Conservation (phyloP, 163 green algal species). For the Smithsoniella earleae region DNA sequence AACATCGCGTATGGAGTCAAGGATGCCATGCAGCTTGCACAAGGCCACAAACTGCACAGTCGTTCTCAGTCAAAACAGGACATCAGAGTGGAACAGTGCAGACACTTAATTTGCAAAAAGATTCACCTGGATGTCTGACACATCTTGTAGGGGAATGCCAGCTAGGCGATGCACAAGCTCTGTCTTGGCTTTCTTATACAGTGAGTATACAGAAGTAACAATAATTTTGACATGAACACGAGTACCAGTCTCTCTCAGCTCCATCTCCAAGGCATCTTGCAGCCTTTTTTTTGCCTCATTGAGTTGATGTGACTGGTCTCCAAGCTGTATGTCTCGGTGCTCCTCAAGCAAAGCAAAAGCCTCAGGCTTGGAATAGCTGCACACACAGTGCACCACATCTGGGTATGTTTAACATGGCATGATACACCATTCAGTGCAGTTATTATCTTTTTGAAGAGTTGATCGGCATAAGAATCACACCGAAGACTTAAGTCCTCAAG, state of each 20-base stretch:
- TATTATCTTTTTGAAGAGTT: background rate
- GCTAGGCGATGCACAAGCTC: background rate
- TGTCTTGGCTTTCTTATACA: slow-evolving; percentile 1
- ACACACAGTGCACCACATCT: background rate
- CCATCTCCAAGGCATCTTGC: slow-evolving; percentile 34
- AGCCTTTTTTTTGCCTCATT: background rate
- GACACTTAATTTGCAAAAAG: background rate
- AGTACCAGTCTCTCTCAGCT: background rate
- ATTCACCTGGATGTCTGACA: slow-evolving; percentile 5
- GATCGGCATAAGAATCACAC: slow-evolving; percentile 31
- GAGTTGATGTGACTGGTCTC: slow-evolving; percentile 30
- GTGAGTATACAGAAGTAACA: slow-evolving; percentile 14
- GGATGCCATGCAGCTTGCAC: background rate
- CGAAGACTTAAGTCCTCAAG: slow-evolving; percentile 74
- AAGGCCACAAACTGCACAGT: background rate
- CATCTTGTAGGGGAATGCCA: slow-evolving; percentile 16
- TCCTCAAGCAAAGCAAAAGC: background rate
- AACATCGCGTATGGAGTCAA: background rate
- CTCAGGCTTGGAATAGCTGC: slow-evolving; percentile 34
- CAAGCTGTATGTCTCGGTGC: slow-evolving; percentile 33
- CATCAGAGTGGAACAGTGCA: background rate
- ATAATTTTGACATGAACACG: background rate
- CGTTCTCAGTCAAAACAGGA: too few species aligned
- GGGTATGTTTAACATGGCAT: background rate
- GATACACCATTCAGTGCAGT: background rate